These are phyloP conservation scores for Tolypocladium tropicale DNA, from an alignment of 2,329 filamentous ascomycete species.

Conservation along the genomic window DNA sequence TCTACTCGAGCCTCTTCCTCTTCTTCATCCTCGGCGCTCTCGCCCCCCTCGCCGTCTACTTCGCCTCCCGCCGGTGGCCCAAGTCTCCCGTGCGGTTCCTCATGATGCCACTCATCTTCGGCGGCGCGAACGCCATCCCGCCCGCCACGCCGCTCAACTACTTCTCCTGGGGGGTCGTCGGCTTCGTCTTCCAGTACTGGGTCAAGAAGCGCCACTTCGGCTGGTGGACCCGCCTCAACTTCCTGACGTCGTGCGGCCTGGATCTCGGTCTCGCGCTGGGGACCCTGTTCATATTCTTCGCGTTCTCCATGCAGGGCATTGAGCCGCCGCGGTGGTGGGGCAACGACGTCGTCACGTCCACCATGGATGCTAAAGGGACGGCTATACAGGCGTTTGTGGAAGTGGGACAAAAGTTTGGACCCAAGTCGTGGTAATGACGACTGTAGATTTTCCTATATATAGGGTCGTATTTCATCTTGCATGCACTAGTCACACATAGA, in stretches of 20 bases:
- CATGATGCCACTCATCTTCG: conserved; percentile 54
- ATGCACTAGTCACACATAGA: neutral
- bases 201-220: conserved; percentile 52
- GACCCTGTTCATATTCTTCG: conserved; percentile 61
- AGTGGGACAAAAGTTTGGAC: conserved; percentile 52
- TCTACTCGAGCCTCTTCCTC: conserved; percentile 49
- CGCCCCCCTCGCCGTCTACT: conserved; percentile 41
- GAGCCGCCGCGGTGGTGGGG: conserved; percentile 61
- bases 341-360: conserved; percentile 45
- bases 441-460: neutral
- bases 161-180: conserved; percentile 62
- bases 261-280: conserved; percentile 58
- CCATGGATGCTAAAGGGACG: conserved; percentile 49
- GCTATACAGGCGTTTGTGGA: conserved; percentile 46
- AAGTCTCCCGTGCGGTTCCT: conserved; percentile 39
- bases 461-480: neutral
- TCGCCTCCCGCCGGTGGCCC: conserved; percentile 37
- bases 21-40: conserved; percentile 50
- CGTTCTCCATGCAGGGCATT: conserved; percentile 53
- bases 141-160: conserved; percentile 66
- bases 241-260: conserved; percentile 58
- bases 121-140: conserved; percentile 46
- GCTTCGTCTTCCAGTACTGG: conserved; percentile 58
- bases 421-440: conserved; percentile 34
- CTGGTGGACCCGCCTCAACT: conserved; percentile 70